phyloP scores from a whole-genome alignment of 2,329 filamentous ascomycete species.

The Aureobasidium vineae region DNA sequence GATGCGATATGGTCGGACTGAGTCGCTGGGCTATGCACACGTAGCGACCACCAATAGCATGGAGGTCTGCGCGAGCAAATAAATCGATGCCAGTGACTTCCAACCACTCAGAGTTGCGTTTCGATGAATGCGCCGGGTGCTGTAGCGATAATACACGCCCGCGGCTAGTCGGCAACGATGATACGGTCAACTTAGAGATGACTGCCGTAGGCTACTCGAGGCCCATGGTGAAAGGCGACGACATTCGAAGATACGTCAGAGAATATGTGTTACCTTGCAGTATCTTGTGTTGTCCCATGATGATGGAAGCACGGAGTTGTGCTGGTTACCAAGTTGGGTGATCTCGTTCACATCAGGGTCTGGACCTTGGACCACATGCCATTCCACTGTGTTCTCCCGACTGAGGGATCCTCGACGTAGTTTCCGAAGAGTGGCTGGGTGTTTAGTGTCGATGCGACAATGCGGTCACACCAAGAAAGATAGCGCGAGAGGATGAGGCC shows the following conservation, averaged over 20 bases:
- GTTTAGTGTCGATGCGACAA: background rate
- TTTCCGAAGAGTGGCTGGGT: background rate
- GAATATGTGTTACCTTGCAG: background rate
- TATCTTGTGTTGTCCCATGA: background rate
- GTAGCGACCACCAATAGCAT: background rate
- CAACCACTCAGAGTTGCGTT: background rate
- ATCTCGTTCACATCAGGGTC: background rate
- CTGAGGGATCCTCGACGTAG: background rate
- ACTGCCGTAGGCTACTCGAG: background rate
- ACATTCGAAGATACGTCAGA: too few species aligned
- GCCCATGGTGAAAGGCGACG: background rate
- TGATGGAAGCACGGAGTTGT: background rate
- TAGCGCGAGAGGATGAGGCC: slow-evolving; percentile 10
- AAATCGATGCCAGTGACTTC: background rate
- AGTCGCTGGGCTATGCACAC: background rate
- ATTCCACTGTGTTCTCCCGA: background rate
- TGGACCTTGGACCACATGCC: slow-evolving; percentile 13
- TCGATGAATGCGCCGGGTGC: background rate
- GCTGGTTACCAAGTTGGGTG: background rate
- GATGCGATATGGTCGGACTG: background rate
- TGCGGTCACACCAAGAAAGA: slow-evolving; percentile 9
- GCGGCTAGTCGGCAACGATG: background rate
- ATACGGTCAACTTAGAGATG: background rate
- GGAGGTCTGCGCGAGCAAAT: background rate
- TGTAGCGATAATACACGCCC: background rate